Conservation (phyloP, 768 basidiomycete species). For the Thelephora ganbajun region DNA sequence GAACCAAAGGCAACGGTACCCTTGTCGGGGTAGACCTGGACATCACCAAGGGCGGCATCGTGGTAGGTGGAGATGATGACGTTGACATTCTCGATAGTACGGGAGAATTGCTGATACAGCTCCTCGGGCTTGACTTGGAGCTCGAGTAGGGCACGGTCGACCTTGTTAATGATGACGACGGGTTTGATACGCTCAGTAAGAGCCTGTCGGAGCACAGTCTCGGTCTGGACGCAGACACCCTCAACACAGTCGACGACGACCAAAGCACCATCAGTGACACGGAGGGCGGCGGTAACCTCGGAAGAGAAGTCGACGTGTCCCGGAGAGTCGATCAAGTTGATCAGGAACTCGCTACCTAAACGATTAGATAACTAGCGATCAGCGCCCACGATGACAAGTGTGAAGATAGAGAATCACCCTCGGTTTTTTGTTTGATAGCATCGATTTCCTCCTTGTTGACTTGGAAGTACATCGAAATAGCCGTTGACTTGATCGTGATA, state of each 20-base stretch:
- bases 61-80: conserved; percentile 98
- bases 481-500: conserved; percentile 99
- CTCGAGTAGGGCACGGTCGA: conserved; percentile 97
- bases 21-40: conserved; percentile 96
- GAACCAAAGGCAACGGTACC: conserved; percentile 99
- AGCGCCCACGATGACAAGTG: conserved; percentile 1
- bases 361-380: conserved; percentile 1
- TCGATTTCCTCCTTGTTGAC: conserved; percentile 78
- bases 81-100: conserved; percentile 96
- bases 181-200: conserved; percentile 98
- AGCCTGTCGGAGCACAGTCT: conserved; percentile 96
- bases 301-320: conserved; percentile 99
- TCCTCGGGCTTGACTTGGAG: conserved; percentile 95
- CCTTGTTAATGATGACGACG: conserved; percentile 99
- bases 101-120: conserved; percentile 93
- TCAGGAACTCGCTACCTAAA: conserved; percentile 88
- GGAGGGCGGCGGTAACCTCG: conserved; percentile 98
- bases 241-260: conserved; percentile 99
- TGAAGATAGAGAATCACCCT: conserved; percentile 30
- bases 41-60: conserved; percentile 88
- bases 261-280: conserved; percentile 98
- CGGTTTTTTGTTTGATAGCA: conserved; percentile 88
- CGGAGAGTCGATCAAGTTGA: conserved; percentile 99
- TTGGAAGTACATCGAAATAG: conserved; percentile 99
- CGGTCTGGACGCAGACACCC: conserved; percentile 99